A percentile compares a stretch with the other conserved stretches of the same genome.
Evolutionary conservation across 1,139 yeast genomes (phyloP).

Genomic region (Pichia sp.): DNA sequence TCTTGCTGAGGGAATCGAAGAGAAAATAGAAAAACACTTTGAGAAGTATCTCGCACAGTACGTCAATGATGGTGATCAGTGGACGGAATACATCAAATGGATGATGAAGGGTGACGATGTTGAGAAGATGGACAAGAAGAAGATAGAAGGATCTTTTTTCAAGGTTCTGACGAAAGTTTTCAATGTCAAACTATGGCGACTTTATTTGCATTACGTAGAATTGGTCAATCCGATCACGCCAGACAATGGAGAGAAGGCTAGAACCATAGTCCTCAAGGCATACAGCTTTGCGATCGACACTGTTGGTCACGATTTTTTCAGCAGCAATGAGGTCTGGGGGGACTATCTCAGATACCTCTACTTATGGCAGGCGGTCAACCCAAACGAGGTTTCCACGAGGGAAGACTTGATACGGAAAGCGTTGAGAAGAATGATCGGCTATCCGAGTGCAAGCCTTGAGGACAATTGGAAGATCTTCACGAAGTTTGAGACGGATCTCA

Average conservation of each 20-base stretch:
- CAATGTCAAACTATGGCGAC: constrained; percentile 64
- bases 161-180: constrained; percentile 57
- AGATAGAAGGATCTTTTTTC: constrained; percentile 62
- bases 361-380: constrained; percentile 71
- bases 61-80: constrained; percentile 44
- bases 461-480: constrained; percentile 74
- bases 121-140: constrained; percentile 61
- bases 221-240: constrained; percentile 74
- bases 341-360: constrained; percentile 80
- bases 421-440: constrained; percentile 62
- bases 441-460: constrained; percentile 75
- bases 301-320: constrained; percentile 69
- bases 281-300: constrained; percentile 77
- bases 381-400: constrained; percentile 86
- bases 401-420: constrained; percentile 72
- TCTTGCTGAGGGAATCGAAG: constrained; percentile 41
- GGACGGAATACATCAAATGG: constrained; percentile 70
- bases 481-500: constrained; percentile 67
- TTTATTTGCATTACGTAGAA: constrained; percentile 75
- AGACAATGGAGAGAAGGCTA: constrained; percentile 74
- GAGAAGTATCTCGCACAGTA: constrained; percentile 61
- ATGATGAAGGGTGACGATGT: constrained; percentile 39
- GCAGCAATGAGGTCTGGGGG: constrained; percentile 71
- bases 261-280: constrained; percentile 73
- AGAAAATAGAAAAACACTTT: constrained; percentile 57